Percentiles rank a stretch among this genome's conserved stretches.
These are phyloP conservation scores for Cordyceps farinosa DNA, from an alignment of 2,329 filamentous ascomycete genomes.

Conservation along the genomic window DNA sequence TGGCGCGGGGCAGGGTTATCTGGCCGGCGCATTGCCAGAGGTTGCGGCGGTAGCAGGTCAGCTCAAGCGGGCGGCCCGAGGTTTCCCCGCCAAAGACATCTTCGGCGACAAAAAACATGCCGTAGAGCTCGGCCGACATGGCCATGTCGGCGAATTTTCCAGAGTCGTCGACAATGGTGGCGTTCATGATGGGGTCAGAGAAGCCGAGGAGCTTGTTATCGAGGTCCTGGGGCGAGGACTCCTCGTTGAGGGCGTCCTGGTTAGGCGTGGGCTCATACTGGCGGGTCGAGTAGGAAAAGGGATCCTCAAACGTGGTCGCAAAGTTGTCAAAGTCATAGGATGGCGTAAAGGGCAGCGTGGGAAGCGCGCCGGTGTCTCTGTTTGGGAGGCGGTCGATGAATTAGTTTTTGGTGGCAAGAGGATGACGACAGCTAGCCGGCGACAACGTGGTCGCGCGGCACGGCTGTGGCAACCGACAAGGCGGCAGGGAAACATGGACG, in stretches of 20 bases:
- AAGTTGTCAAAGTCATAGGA: constrained; percentile 60
- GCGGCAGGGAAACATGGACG: constrained; percentile 26
- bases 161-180: constrained; percentile 61
- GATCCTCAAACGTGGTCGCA: constrained; percentile 62
- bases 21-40: constrained; percentile 92
- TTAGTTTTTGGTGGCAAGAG: not conserved
- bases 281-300: constrained; percentile 55
- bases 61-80: constrained; percentile 62
- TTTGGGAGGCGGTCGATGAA: not conserved
- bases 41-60: constrained; percentile 94
- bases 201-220: constrained; percentile 74
- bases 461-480: constrained; percentile 8
- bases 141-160: constrained; percentile 60
- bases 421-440: not conserved
- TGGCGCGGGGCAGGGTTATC: constrained; percentile 70
- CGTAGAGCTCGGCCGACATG: constrained; percentile 73
- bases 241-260: constrained; percentile 43
- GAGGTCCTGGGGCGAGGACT: constrained; percentile 52
- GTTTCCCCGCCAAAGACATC: constrained; percentile 67
- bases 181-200: constrained; percentile 58
- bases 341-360: constrained; percentile 51
- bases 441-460: not conserved
- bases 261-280: constrained; percentile 44
- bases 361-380: constrained; percentile 34
- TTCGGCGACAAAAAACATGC: constrained; percentile 86